phyloP scores from a whole-genome alignment of 495 filamentous ascomycete species.

The Hypomontagnella submonticulosa region DNA sequence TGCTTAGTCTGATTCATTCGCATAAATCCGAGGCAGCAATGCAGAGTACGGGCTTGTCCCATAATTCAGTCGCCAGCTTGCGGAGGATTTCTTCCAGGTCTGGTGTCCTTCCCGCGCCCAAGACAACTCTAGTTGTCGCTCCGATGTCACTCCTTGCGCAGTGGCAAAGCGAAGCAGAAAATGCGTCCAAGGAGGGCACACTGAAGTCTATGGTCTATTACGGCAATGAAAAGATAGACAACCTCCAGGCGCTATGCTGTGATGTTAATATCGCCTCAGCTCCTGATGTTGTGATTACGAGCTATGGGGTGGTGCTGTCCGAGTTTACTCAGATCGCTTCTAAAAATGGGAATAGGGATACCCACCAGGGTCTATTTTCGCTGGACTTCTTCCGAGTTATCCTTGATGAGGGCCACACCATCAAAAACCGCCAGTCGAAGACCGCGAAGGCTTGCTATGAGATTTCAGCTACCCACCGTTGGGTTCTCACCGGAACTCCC shows the following conservation, averaged over 20 bases:
- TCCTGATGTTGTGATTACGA: slow-evolving; percentile 93
- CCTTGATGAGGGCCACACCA: slow-evolving; percentile 92
- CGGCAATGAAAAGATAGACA: slow-evolving; percentile 80
- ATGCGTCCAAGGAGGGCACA: slow-evolving; percentile 82
- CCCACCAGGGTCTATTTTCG: slow-evolving; percentile 83
- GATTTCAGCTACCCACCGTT: slow-evolving; percentile 83
- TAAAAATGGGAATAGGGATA: slow-evolving; percentile 64
- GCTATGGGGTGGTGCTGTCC: slow-evolving; percentile 90
- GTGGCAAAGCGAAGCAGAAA: slow-evolving; percentile 95
- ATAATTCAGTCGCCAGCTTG: slow-evolving; percentile 5
- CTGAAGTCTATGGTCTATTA: slow-evolving; percentile 92
- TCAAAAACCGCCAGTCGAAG: slow-evolving; percentile 91
- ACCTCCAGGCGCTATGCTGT: slow-evolving; percentile 81
- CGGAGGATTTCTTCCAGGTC: slow-evolving; percentile 58
- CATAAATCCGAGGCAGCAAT: slow-evolving; percentile 71
- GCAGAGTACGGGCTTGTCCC: slow-evolving; percentile 46
- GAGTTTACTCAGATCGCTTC: slow-evolving; percentile 80
- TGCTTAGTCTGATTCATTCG: slow-evolving; percentile 91
- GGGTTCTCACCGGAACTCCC: slow-evolving; percentile 94
- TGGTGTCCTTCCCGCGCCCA: slow-evolving; percentile 74
- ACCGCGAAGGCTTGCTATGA: slow-evolving; percentile 94
- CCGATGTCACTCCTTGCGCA: slow-evolving; percentile 94
- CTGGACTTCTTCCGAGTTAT: slow-evolving; percentile 94
- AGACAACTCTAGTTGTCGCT: slow-evolving; percentile 92
- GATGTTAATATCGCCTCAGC: slow-evolving; percentile 76